Conservation (phyloP, 2,329 filamentous ascomycete species). For the Apiospora saccharicola region DNA sequence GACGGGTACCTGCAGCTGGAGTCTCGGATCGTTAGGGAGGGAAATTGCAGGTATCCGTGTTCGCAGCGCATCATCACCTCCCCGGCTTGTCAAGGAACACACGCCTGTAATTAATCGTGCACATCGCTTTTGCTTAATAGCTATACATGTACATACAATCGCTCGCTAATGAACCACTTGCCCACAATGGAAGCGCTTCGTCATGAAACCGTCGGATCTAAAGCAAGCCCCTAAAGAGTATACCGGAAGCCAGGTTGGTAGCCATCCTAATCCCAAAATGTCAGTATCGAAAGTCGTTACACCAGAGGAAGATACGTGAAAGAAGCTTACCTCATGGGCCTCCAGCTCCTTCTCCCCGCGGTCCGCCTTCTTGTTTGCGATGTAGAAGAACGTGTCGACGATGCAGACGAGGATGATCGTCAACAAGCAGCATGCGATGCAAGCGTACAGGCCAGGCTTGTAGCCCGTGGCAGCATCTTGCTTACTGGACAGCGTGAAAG, state of each 20-base stretch:
- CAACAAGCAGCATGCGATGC: constrained; percentile 58
- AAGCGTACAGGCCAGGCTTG: constrained; percentile 62
- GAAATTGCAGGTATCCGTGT: background rate
- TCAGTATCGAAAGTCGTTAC: constrained; percentile 23
- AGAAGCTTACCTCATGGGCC: constrained; percentile 52
- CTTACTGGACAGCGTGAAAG: constrained; percentile 30
- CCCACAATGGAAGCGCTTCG: too few relatives aligned
- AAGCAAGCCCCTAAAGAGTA: constrained; percentile 22
- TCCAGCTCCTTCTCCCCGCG: constrained; percentile 61
- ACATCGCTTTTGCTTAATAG: background rate
- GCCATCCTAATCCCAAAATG: constrained; percentile 9
- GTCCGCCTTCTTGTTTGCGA: constrained; percentile 59
- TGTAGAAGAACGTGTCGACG: constrained; percentile 50
- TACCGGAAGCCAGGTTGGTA: constrained; percentile 28
- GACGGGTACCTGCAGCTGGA: background rate
- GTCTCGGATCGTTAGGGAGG: background rate
- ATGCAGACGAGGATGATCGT: constrained; percentile 54
- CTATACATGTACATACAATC: background rate
- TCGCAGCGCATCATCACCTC: background rate
- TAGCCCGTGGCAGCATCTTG: constrained; percentile 61
- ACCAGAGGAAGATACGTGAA: background rate
- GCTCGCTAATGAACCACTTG: background rate
- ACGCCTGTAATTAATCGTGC: too few relatives aligned
- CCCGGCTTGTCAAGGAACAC: background rate
- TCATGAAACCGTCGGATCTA: background rate